Conservation (phyloP, 2,329 filamentous ascomycete species). For the Arthrobotrys iridis region DNA sequence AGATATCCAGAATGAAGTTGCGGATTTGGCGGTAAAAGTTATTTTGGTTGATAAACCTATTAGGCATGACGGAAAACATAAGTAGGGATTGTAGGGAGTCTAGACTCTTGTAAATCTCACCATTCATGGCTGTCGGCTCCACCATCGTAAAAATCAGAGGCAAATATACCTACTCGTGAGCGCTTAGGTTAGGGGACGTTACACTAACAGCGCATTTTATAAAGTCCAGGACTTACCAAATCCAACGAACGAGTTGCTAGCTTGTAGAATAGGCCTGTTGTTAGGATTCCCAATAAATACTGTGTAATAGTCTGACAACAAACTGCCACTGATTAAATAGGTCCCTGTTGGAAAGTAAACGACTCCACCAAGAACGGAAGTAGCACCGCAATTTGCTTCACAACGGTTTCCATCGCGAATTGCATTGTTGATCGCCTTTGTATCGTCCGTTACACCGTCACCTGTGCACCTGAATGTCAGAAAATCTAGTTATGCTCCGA, state of each 20-base stretch:
- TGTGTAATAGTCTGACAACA: slow-evolving; percentile 53
- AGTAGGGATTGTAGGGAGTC: too few species aligned
- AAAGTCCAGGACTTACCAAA: slow-evolving; percentile 77
- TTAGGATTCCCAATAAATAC: slow-evolving; percentile 55
- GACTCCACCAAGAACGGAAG: slow-evolving; percentile 77
- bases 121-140: slow-evolving; percentile 53
- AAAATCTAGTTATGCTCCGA: slow-evolving; percentile 59
- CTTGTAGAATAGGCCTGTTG: not conserved
- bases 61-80: too few species aligned
- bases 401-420: slow-evolving; percentile 82
- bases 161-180: slow-evolving; percentile 85
- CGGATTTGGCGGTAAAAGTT: slow-evolving; percentile 69
- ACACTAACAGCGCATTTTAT: too few species aligned
- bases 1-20: slow-evolving; percentile 70
- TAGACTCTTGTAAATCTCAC: too few species aligned
- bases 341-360: slow-evolving; percentile 59
- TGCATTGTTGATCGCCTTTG: slow-evolving; percentile 84
- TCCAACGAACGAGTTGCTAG: not conserved
- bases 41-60: slow-evolving; percentile 48
- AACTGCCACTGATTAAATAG: slow-evolving; percentile 55
- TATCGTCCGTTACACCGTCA: slow-evolving; percentile 80
- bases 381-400: slow-evolving; percentile 81
- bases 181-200: too few species aligned
- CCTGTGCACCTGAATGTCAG: slow-evolving; percentile 60
- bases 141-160: slow-evolving; percentile 79